These are phyloP conservation scores for Penium margaritaceum DNA, from an alignment of 139 green algal genomes.

Conservation along the genomic window DNA sequence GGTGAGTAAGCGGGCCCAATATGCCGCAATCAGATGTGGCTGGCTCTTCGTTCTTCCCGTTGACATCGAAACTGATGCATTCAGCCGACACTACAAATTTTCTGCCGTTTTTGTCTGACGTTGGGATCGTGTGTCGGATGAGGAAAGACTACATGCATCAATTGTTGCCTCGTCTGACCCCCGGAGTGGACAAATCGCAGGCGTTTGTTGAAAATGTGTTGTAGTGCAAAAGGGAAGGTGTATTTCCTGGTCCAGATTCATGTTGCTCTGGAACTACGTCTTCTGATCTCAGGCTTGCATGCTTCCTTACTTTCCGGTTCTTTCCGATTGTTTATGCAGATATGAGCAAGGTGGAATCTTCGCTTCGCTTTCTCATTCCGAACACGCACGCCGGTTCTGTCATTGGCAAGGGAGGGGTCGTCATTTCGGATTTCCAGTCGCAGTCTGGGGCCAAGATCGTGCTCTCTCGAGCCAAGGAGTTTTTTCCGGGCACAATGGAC, in stretches of 20 bases:
- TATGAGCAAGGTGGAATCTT: conserved; percentile 24
- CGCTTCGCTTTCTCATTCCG: conserved; percentile 58
- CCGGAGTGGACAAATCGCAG: no score
- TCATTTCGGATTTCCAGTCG: conserved; percentile 68
- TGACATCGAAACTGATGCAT: not conserved
- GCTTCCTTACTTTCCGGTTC: no score
- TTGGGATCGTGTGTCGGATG: not conserved
- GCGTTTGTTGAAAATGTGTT: no score
- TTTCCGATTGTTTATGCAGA: conserved; percentile 21
- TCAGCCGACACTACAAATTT: not conserved
- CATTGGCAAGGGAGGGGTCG: conserved; percentile 64
- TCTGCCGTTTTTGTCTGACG: not conserved
- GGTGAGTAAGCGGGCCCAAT: not conserved
- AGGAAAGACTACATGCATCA: no score
- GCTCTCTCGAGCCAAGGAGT: conserved; percentile 55
- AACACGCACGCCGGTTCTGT: conserved; percentile 65
- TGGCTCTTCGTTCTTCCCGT: not conserved
- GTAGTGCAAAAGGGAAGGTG: no score
- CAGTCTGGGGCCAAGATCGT: conserved; percentile 62
- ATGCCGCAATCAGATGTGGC: not conserved
- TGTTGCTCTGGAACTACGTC: no score
- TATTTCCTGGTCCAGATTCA: no score
- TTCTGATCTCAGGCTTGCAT: no score
- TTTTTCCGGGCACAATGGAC: conserved; percentile 59
- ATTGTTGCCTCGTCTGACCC: no score